Conservation (phyloP, 306 rosid species). For the Fagus crenata region DNA sequence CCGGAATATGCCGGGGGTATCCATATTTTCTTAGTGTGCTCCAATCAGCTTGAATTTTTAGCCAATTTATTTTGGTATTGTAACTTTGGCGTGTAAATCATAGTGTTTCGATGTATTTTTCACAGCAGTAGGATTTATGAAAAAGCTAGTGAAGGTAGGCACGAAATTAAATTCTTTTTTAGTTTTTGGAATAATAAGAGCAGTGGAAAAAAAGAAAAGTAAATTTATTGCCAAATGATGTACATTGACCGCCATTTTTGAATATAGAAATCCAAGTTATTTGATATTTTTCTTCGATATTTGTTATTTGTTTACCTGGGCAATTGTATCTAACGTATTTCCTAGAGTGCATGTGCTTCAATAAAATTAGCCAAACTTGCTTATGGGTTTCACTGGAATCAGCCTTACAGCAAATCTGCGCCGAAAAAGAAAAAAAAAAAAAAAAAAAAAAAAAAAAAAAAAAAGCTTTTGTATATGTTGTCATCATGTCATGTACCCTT, state of each 20-base stretch:
- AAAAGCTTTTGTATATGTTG: not conserved
- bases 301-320: not conserved
- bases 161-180: slow-evolving; percentile 31
- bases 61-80: slow-evolving; percentile 23
- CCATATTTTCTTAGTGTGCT: slow-evolving; percentile 75
- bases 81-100: slow-evolving; percentile 34
- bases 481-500: not conserved
- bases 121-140: slow-evolving; percentile 33
- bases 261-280: not conserved
- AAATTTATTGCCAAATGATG: not conserved
- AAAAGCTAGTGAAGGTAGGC: slow-evolving; percentile 35
- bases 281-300: too few relatives aligned
- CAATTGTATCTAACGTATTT: not conserved
- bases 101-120: slow-evolving; percentile 40
- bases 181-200: slow-evolving; percentile 35
- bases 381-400: not conserved
- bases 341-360: not conserved
- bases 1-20: slow-evolving; percentile 83
- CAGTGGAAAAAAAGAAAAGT: not conserved
- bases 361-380: not conserved
- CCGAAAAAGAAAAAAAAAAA: too few relatives aligned
- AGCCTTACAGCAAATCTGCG: not conserved
- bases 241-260: not conserved
- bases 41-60: slow-evolving; percentile 53
- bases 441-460: too few relatives aligned